Evolutionary conservation across 2,329 filamentous ascomycete species (phyloP).

Genomic region (Didymella pinodella): DNA sequence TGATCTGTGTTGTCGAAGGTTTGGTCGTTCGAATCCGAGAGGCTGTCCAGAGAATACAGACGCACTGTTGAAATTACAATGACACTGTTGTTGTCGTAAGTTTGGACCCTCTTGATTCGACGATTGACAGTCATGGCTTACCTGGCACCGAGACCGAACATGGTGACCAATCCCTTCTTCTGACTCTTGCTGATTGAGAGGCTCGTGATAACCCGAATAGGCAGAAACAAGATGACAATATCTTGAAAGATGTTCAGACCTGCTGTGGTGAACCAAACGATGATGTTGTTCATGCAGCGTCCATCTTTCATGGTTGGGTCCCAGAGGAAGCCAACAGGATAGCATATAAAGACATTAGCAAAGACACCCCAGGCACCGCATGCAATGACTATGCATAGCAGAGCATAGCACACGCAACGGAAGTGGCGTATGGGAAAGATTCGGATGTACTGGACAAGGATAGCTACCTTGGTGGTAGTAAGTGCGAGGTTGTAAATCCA

Average conservation of each 20-base stretch:
- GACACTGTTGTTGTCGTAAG: slow-evolving; percentile 34
- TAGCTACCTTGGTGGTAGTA: slow-evolving; percentile 43
- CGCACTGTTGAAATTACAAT: slow-evolving; percentile 47
- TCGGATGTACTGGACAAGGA: slow-evolving; percentile 44
- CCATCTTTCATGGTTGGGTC: slow-evolving; percentile 36
- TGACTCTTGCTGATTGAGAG: slow-evolving; percentile 46
- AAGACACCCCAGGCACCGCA: slow-evolving; percentile 44
- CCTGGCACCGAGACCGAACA: slow-evolving; percentile 52
- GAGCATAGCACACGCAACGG: slow-evolving; percentile 36
- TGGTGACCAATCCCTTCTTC: slow-evolving; percentile 47
- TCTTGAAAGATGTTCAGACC: slow-evolving; percentile 46
- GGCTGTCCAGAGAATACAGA: slow-evolving; percentile 39
- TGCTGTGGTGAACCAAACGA: slow-evolving; percentile 45
- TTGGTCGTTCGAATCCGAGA: slow-evolving; percentile 40
- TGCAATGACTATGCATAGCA: slow-evolving; percentile 36
- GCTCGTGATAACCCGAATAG: slow-evolving; percentile 40
- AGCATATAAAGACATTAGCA: slow-evolving; percentile 47
- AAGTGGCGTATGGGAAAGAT: slow-evolving; percentile 43
- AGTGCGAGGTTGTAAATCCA: slow-evolving; percentile 47
- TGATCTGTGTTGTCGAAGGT: slow-evolving; percentile 46
- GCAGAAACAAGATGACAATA: slow-evolving; percentile 44
- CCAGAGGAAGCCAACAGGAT: slow-evolving; percentile 46
- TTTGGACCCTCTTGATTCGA: background rate
- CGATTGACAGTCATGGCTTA: slow-evolving; percentile 27
- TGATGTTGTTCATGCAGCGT: slow-evolving; percentile 40